phyloP scores from a whole-genome alignment of 768 basidiomycete genomes.

The Chalciporus pseudorubinellus region DNA sequence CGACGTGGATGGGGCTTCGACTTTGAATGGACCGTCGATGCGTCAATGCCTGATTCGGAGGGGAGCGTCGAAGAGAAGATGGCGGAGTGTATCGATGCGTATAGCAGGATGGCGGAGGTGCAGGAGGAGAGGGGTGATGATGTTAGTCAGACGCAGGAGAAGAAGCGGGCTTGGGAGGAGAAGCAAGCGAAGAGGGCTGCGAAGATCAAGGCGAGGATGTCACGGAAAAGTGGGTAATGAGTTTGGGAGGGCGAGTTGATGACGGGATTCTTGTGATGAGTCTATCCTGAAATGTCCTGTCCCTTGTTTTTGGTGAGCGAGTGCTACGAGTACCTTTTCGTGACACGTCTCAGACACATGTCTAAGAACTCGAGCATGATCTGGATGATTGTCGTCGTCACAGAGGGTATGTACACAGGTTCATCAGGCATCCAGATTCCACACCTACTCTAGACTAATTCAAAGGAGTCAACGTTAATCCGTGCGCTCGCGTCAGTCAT shows the following conservation, averaged over 20 bases:
- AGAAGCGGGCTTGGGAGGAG: slow-evolving; percentile 50
- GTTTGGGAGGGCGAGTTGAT: neutral
- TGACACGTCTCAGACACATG: too few relatives aligned
- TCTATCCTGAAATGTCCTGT: too few relatives aligned
- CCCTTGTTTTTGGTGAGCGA: too few relatives aligned
- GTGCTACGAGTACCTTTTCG: too few relatives aligned
- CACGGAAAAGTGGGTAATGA: slow-evolving; percentile 21
- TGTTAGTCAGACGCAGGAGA: slow-evolving; percentile 70
- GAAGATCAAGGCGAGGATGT: slow-evolving; percentile 29
- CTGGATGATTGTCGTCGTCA: too few relatives aligned
- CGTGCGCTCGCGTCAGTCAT: too few relatives aligned
- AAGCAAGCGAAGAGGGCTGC: slow-evolving; percentile 38
- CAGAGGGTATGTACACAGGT: too few relatives aligned
- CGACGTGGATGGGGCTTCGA: slow-evolving; percentile 84
- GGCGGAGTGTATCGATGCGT: slow-evolving; percentile 64
- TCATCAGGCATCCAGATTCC: too few relatives aligned
- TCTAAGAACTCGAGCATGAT: too few relatives aligned
- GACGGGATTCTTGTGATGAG: too few relatives aligned
- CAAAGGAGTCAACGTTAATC: too few relatives aligned
- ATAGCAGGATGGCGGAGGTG: slow-evolving; percentile 40
- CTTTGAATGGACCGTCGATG: slow-evolving; percentile 60
- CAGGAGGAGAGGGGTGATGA: slow-evolving; percentile 56
- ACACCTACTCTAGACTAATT: too few relatives aligned
- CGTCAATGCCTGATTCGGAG: slow-evolving; percentile 8
- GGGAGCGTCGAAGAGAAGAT: slow-evolving; percentile 57